Conservation (phyloP, 208 protist species). For the Vickermania spadyakhi region DNA sequence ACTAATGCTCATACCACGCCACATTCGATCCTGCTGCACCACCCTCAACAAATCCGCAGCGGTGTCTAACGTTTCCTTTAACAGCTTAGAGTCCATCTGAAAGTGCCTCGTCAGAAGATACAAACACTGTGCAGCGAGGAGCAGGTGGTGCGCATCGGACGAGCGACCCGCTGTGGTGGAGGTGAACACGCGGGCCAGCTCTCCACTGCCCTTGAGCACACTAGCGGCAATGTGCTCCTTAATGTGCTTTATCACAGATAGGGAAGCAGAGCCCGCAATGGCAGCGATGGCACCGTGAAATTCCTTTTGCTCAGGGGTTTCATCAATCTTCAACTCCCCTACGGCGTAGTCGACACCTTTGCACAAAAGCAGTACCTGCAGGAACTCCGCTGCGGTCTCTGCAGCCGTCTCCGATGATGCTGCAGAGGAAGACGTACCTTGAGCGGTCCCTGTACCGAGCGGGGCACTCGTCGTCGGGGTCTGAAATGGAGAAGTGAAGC, state of each 20-base stretch:
- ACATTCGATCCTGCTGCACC: slow-evolving; percentile 16
- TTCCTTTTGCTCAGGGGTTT: slow-evolving; percentile 2
- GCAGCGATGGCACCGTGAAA: slow-evolving; percentile 16
- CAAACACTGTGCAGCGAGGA: slow-evolving; percentile 62
- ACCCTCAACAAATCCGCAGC: slow-evolving; percentile 34
- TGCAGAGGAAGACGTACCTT: slow-evolving; percentile 2
- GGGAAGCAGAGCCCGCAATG: slow-evolving; percentile 27
- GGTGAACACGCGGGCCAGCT: slow-evolving; percentile 4
- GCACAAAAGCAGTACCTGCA: slow-evolving; percentile 30
- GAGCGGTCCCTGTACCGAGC: background rate
- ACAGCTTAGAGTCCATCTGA: slow-evolving; percentile 51
- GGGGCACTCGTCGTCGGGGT: slow-evolving; percentile 3
- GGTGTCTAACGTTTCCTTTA: slow-evolving; percentile 39
- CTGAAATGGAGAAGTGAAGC: slow-evolving; percentile 30
- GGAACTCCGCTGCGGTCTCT: slow-evolving; percentile 12
- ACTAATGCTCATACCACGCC: slow-evolving; percentile 7
- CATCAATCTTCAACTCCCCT: background rate
- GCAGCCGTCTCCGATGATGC: slow-evolving; percentile 6
- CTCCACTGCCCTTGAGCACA: slow-evolving; percentile 7
- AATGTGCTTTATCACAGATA: slow-evolving; percentile 41
- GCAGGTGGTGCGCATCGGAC: slow-evolving; percentile 10
- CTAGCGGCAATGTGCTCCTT: slow-evolving; percentile 18
- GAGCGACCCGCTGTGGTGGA: slow-evolving; percentile 2
- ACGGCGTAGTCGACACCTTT: slow-evolving; percentile 39
- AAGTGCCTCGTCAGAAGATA: slow-evolving; percentile 82